Percentiles rank a stretch among this genome's conserved stretches.
These are phyloP conservation scores for Fusarium secorum DNA, from an alignment of 2,329 filamentous ascomycete genomes.

Conservation along the genomic window DNA sequence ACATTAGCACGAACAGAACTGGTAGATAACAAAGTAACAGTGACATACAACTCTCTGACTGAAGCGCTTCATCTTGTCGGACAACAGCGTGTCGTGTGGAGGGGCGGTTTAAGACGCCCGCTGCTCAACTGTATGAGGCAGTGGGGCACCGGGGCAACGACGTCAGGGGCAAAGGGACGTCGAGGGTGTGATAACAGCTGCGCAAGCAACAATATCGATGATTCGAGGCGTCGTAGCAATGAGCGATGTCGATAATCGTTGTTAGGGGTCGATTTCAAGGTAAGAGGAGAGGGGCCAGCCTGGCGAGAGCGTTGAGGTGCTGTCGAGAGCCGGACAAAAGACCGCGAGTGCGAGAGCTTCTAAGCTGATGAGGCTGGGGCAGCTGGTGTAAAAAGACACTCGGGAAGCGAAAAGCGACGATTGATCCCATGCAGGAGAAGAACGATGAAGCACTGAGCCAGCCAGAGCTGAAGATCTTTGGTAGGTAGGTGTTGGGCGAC, in stretches of 20 bases:
- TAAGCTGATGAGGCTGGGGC: constrained; percentile 27
- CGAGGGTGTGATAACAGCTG: constrained; percentile 30
- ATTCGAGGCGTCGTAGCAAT: constrained; percentile 27
- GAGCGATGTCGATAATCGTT: constrained; percentile 24
- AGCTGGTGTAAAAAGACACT: constrained; percentile 23
- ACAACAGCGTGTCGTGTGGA: constrained; percentile 39
- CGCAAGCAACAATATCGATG: constrained; percentile 27
- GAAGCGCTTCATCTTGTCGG: constrained; percentile 90
- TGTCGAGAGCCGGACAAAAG: constrained; percentile 31
- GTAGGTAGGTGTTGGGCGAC: constrained; percentile 34
- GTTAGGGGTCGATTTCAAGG: constrained; percentile 16
- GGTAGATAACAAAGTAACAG: neutral
- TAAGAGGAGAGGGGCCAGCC: constrained; percentile 34
- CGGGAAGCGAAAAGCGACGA: constrained; percentile 24
- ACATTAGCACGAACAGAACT: constrained; percentile 19
- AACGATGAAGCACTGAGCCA: constrained; percentile 42
- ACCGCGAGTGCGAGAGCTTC: constrained; percentile 25
- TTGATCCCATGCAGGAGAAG: constrained; percentile 34
- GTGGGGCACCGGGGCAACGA: constrained; percentile 45
- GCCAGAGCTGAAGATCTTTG: constrained; percentile 41
- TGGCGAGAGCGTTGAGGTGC: constrained; percentile 29
- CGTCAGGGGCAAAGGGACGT: constrained; percentile 43
- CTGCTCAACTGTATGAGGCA: constrained; percentile 38
- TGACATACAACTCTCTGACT: constrained; percentile 92
- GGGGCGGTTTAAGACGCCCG: constrained; percentile 42